Evolutionary conservation across 73 alveolate genomes (phyloP).

Genomic region (Blepharisma stoltei): DNA sequence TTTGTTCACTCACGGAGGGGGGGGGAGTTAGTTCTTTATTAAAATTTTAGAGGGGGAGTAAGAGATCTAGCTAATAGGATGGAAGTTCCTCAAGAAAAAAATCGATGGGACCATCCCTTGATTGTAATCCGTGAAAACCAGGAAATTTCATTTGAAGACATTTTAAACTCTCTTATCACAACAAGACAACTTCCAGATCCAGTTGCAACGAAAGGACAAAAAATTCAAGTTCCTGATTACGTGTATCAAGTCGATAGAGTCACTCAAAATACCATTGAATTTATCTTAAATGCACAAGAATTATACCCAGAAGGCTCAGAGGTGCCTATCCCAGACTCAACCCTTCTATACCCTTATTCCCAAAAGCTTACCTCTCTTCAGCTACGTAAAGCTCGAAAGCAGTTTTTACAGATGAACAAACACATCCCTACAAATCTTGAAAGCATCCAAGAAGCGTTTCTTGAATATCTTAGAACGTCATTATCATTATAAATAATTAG

Average conservation of each 20-base stretch:
- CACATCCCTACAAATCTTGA: neutral
- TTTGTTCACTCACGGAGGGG: too few species aligned
- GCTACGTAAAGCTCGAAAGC: slow-evolving; percentile 9
- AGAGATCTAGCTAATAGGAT: slow-evolving; percentile 78
- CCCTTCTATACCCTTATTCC: neutral
- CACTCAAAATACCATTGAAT: slow-evolving; percentile 67
- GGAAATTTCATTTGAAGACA: slow-evolving; percentile 84
- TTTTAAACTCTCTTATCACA: slow-evolving; percentile 62
- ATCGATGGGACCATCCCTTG: slow-evolving; percentile 95
- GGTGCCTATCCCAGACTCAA: neutral
- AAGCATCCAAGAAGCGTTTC: neutral
- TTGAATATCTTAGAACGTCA: slow-evolving; percentile 12
- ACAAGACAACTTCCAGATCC: slow-evolving; percentile 94
- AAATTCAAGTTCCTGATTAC: slow-evolving; percentile 73
- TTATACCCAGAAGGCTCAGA: slow-evolving; percentile 5
- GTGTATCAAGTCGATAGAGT: slow-evolving; percentile 82
- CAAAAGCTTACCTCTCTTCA: neutral
- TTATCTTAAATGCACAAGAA: slow-evolving; percentile 61
- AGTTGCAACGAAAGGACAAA: slow-evolving; percentile 83
- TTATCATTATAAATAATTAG: too few species aligned
- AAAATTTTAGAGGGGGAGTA: too few species aligned
- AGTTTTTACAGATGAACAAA: slow-evolving; percentile 22
- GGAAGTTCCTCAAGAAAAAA: slow-evolving; percentile 87
- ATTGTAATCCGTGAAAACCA: slow-evolving; percentile 70
- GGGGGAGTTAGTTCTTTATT: too few species aligned